Evolutionary conservation across 257 asterid species (phyloP).

Genomic region (Paraleonurus japonicus): DNA sequence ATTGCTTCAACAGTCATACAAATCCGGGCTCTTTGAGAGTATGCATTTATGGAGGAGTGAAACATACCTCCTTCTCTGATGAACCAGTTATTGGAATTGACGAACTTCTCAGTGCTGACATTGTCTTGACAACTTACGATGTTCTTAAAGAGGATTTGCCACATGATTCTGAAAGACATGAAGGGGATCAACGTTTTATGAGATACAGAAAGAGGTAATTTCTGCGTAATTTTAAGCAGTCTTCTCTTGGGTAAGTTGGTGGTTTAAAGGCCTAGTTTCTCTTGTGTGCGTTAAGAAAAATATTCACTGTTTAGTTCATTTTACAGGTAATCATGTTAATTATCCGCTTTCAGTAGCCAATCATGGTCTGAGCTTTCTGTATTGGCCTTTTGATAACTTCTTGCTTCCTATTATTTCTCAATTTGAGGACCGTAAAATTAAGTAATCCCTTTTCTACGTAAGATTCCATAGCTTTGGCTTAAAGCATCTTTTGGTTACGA

Average conservation of each 20-base stretch:
- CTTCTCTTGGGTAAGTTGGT: slow-evolving; percentile 16
- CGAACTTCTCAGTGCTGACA: slow-evolving; percentile 73
- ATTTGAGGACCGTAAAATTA: neutral
- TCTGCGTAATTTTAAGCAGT: slow-evolving; percentile 15
- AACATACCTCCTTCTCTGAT: slow-evolving; percentile 47
- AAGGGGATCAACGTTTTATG: slow-evolving; percentile 87
- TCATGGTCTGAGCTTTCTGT: neutral
- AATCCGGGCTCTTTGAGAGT: slow-evolving; percentile 63
- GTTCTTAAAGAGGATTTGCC: slow-evolving; percentile 92
- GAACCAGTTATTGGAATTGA: slow-evolving; percentile 52
- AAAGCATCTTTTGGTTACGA: slow-evolving; percentile 20
- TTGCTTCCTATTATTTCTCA: neutral
- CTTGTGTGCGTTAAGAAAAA: slow-evolving; percentile 2
- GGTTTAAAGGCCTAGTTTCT: slow-evolving; percentile 20
- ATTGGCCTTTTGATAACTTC: slow-evolving; percentile 10
- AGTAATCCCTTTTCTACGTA: neutral
- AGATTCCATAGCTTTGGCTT: slow-evolving; percentile 12
- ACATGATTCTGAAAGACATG: slow-evolving; percentile 92
- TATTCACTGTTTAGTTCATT: slow-evolving; percentile 6
- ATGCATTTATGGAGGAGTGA: slow-evolving; percentile 81
- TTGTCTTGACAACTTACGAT: slow-evolving; percentile 90
- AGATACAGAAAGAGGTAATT: slow-evolving; percentile 81
- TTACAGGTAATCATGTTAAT: neutral
- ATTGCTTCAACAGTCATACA: slow-evolving; percentile 66
- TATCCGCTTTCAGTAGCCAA: slow-evolving; percentile 4